These are phyloP conservation scores for Nitzschia sp. DNA, from an alignment of 108 stramenopile species.

Conservation along the genomic window DNA sequence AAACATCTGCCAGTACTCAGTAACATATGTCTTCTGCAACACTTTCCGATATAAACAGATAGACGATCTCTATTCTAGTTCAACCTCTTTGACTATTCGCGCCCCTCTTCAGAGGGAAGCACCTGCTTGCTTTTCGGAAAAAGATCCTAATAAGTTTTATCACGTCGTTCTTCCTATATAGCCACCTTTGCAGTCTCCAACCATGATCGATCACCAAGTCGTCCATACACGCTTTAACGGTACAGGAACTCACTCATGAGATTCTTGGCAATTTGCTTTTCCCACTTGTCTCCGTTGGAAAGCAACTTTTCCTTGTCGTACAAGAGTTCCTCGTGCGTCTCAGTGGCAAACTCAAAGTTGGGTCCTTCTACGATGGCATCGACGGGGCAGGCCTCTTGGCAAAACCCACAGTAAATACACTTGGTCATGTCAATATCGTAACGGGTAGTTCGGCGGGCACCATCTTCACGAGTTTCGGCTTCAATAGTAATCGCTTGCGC, in stretches of 20 bases:
- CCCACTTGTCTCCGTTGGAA: slow-evolving; percentile 99
- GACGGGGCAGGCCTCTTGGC: slow-evolving; percentile 97
- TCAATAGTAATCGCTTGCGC: slow-evolving; percentile 99
- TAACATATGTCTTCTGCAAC: too few species aligned
- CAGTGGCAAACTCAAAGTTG: slow-evolving; percentile 99
- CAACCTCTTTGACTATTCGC: too few species aligned
- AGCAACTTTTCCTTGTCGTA: slow-evolving; percentile 99
- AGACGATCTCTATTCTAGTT: too few species aligned
- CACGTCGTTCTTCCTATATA: too few species aligned
- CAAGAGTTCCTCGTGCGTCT: slow-evolving; percentile 97
- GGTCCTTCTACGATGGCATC: slow-evolving; percentile 99
- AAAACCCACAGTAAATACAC: slow-evolving; percentile 99
- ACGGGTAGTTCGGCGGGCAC: slow-evolving; percentile 95
- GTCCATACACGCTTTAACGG: slow-evolving; percentile 52
- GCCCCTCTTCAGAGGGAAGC: too few species aligned
- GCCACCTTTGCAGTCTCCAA: too few species aligned
- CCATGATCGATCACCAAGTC: too few species aligned
- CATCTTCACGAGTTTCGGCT: slow-evolving; percentile 91
- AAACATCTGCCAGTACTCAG: too few species aligned
- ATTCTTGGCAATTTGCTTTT: slow-evolving; percentile 97
- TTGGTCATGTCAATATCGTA: slow-evolving; percentile 99
- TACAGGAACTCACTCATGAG: slow-evolving; percentile 95
- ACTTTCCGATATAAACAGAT: too few species aligned
- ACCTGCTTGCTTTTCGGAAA: too few species aligned
- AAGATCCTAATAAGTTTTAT: too few species aligned